Conservation (phyloP, 495 filamentous ascomycete genomes). For the Penicillium salamii region DNA sequence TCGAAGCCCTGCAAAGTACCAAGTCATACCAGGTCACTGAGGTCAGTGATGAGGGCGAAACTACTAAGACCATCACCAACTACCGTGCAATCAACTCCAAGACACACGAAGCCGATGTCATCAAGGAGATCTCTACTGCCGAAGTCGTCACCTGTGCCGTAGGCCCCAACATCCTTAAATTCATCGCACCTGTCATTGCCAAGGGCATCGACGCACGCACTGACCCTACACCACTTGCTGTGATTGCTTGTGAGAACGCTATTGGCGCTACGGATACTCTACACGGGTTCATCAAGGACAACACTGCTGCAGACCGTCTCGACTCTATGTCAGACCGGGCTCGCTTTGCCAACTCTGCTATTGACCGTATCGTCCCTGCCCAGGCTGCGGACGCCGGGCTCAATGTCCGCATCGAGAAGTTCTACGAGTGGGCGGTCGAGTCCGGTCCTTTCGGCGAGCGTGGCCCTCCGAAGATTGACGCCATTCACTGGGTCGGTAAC, state of each 20-base stretch:
- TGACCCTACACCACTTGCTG: slow-evolving; percentile 69
- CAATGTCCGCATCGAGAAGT: slow-evolving; percentile 93
- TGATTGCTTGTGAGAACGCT: slow-evolving; percentile 97
- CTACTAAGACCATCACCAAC: slow-evolving; percentile 79
- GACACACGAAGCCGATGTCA: slow-evolving; percentile 71
- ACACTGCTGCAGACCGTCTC: slow-evolving; percentile 59
- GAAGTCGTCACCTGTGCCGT: slow-evolving; percentile 95
- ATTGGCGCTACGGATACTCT: slow-evolving; percentile 88
- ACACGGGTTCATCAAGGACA: slow-evolving; percentile 74
- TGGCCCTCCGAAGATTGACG: slow-evolving; percentile 70
- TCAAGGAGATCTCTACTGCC: slow-evolving; percentile 81
- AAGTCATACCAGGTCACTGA: slow-evolving; percentile 87
- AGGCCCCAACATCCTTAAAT: slow-evolving; percentile 91
- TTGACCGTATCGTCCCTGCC: slow-evolving; percentile 93
- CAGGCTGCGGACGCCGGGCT: slow-evolving; percentile 76
- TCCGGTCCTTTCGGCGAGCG: slow-evolving; percentile 67
- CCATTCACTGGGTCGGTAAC: slow-evolving; percentile 89
- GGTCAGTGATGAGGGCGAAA: slow-evolving; percentile 81
- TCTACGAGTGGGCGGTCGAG: slow-evolving; percentile 98
- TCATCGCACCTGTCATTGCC: slow-evolving; percentile 90
- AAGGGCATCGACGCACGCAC: slow-evolving; percentile 80
- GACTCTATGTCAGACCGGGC: slow-evolving; percentile 61
- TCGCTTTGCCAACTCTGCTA: slow-evolving; percentile 92
- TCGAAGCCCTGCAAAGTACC: slow-evolving; percentile 69
- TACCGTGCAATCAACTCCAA: slow-evolving; percentile 95